Conservation (phyloP, 73 alveolate species). For the Paramecium sonneborni region DNA sequence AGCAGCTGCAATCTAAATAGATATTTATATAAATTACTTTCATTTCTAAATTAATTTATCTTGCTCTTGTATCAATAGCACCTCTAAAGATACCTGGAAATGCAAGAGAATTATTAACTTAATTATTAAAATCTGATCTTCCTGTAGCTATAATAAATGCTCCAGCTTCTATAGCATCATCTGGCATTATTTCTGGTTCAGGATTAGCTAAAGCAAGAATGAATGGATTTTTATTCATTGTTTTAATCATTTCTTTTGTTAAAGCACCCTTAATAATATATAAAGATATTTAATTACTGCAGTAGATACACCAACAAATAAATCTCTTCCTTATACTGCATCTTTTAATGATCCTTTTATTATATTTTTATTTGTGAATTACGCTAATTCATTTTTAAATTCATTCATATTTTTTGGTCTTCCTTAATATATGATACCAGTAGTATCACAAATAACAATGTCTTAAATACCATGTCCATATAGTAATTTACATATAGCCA, state of each 20-base stretch:
- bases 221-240: slow-evolving; percentile 82
- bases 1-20: slow-evolving; percentile 76
- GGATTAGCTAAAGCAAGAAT: slow-evolving; percentile 92
- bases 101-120: slow-evolving; percentile 80
- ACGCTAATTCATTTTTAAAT: slow-evolving; percentile 79
- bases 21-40: slow-evolving; percentile 7
- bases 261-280: slow-evolving; percentile 63
- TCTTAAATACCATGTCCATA: slow-evolving; percentile 79
- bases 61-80: slow-evolving; percentile 86
- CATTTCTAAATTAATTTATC: slow-evolving; percentile 79
- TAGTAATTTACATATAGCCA: slow-evolving; percentile 80
- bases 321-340: slow-evolving; percentile 84
- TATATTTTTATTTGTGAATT: slow-evolving; percentile 62
- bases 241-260: slow-evolving; percentile 71
- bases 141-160: slow-evolving; percentile 76
- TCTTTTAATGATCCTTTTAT: slow-evolving; percentile 75
- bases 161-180: slow-evolving; percentile 81
- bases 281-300: slow-evolving; percentile 4
- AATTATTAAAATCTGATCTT: slow-evolving; percentile 86
- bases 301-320: slow-evolving; percentile 84
- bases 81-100: slow-evolving; percentile 91
- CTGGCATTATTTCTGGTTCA: slow-evolving; percentile 89
- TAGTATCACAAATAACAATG: slow-evolving; percentile 81
- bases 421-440: slow-evolving; percentile 87
- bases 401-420: slow-evolving; percentile 87